A percentile compares a stretch with the other conserved stretches of the same genome.
phyloP scores from a whole-genome alignment of 2,329 filamentous ascomycete species.

The Fusarium caatingaense region DNA sequence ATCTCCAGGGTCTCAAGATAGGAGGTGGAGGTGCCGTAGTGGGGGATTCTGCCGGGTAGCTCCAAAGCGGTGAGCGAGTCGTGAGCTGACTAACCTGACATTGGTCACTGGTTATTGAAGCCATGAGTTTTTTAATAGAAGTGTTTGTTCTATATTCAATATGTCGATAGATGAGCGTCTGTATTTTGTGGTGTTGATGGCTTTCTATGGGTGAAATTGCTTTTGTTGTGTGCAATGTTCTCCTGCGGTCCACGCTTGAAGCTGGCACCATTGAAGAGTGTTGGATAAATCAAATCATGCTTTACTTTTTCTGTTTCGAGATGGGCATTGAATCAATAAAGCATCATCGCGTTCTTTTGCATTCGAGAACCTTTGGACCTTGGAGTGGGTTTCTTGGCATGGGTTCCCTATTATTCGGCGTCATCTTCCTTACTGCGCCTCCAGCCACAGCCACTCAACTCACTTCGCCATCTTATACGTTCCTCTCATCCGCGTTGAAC shows the following conservation, averaged over 20 bases:
- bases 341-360: background rate
- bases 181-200: background rate
- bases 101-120: background rate
- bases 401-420: slow-evolving; percentile 16
- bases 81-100: slow-evolving; percentile 10
- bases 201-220: background rate
- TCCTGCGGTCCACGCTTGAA: background rate
- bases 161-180: background rate
- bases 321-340: background rate
- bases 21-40: slow-evolving; percentile 40
- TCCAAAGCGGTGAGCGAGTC: slow-evolving; percentile 38
- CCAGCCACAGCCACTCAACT: background rate
- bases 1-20: slow-evolving; percentile 32
- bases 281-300: background rate
- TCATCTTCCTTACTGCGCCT: slow-evolving; percentile 30
- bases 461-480: background rate
- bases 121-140: background rate
- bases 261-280: background rate
- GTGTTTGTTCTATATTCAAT: background rate
- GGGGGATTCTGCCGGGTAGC: slow-evolving; percentile 42
- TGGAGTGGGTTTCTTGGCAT: slow-evolving; percentile 29
- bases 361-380: background rate
- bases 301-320: background rate
- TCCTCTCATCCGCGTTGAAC: background rate
- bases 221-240: background rate